Evolutionary conservation across 1,139 yeast species (phyloP), one percentile per base, ranked within the genome.

Genomic region (Magnusiomyces sp.): DNA sequence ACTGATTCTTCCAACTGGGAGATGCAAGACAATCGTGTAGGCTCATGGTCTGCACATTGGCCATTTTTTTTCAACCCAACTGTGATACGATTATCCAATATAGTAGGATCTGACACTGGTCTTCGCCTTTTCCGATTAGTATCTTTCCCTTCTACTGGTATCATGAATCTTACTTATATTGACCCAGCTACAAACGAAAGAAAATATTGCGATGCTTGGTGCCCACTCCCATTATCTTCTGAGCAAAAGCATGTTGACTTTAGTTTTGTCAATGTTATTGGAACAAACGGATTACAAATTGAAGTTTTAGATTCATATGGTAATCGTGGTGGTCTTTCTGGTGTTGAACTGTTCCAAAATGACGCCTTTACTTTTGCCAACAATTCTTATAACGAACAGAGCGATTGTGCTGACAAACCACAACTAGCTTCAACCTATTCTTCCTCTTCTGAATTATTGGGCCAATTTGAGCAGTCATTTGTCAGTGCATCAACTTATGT

Each of bases 111-210:
- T 38, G 70, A 73, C 47, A 68, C 71, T 44, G 83, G 85, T 9
- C 78, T 86, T 3, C 74, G 81, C 52, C 58, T 75, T 6, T 90
- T 89, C 65, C 75, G 97, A 60, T 71, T 92, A 19, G 71, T 84
- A 47, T 80, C 96, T 0, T 71, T 76, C 51, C 97, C 97, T 1
- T 76, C 88, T 43, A 77, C 83, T 58, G 90, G 97, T 58, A 90
- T 90, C 55, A 85, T 92, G 95, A 92, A 92, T 63, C 68, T 92
- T 57, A 81, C 95, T 0, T 92, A 88, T 61, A 70, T 84, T 36
- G 94, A 90, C 62, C 95, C 95, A 2, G 58, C 64, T 1, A 75
- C 88, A 1, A 54, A 83, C 50, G 69, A 66, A 57, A 46, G 32
- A 7, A 49, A 46, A 45, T 53, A 57, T 52, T 92, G 98, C 71